Evolutionary conservation across 2,329 filamentous ascomycete genomes (phyloP), one percentile per base, ranked within the genome.

Genomic region (Dendrostoma leiphaemia): DNA sequence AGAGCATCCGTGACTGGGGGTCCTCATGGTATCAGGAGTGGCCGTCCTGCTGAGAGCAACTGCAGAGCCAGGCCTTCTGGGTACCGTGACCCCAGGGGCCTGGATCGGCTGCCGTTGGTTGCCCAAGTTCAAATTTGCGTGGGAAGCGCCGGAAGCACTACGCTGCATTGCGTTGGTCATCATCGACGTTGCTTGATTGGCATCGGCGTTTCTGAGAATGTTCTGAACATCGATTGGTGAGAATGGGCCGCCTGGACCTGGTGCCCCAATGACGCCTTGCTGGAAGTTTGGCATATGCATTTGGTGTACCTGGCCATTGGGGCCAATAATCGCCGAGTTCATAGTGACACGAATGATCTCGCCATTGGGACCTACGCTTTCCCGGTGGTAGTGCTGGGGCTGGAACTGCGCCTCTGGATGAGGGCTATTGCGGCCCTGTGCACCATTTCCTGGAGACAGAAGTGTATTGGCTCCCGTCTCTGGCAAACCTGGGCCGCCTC

Each of bases 291-390:
- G 38, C 62, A 50, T 40, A 64, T 61, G 23, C 63, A 64, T n/a
- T 61, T 64, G 31, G 6, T 50, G 50, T 10, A 45, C 6, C 28
- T 54, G 56, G n/a, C 53, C 50, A 38, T 59, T 51, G 17, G 56
- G 32, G 3, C 51, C 55, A 2, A 55, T 37, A 9, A 67, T 56
- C 2, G 71, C 71, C 57, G 79, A 76, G 61, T 80, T 81, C 50
- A 78, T 69, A 3, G 76, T 79, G 50, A 82, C 69, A 38, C 77
- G 75, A 73, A 76, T 80, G 53, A 77, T 71, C 54, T 79, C 72
- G 15, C 79, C 79, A 59, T 81, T 77, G 9, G 78, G 75, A 0
- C 74, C 75, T 29, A 77, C 62, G 8, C 74, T 72, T 62, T 82
- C 78, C 29, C 76, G 75, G 8, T 76, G 72, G 19, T 79, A 71